Percentiles rank a stretch among this genome's conserved stretches.
Evolutionary conservation across 73 alveolate genomes (phyloP).

Genomic region (Tetrahymena malaccensis): DNA sequence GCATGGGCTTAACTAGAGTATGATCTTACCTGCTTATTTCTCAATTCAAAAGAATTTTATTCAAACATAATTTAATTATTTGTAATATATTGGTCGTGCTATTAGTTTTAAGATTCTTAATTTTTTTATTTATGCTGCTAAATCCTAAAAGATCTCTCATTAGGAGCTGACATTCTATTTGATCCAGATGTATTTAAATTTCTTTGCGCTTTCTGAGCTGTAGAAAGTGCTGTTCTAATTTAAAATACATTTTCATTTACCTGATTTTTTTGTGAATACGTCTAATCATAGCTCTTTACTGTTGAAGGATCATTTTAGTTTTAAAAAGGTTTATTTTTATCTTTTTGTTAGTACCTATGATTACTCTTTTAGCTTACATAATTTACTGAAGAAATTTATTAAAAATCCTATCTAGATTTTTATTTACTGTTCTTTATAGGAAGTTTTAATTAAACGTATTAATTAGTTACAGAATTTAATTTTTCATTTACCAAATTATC

Average conservation of each 20-base stretch:
- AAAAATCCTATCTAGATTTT: neutral
- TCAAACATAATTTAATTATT: neutral
- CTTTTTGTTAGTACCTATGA: neutral
- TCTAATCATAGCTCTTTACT: no score
- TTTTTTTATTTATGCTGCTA: neutral
- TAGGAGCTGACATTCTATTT: neutral
- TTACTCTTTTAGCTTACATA: neutral
- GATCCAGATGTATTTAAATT: neutral
- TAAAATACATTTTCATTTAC: neutral
- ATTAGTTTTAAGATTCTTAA: neutral
- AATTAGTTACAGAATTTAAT: neutral
- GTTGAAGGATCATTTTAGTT: neutral
- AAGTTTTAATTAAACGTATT: no score
- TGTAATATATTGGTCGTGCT: neutral
- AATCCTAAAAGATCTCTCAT: neutral
- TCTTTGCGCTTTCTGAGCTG: neutral
- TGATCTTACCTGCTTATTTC: neutral
- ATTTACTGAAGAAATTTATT: no score
- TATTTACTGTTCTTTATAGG: neutral
- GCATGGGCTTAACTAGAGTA: neutral
- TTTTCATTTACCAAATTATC: neutral
- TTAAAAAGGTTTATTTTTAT: neutral
- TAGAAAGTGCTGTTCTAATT: neutral
- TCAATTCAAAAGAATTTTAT: neutral
- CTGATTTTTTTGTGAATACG: neutral